Evolutionary conservation across 768 basidiomycete species (phyloP).

Genomic region (Boletus reticuloceps): DNA sequence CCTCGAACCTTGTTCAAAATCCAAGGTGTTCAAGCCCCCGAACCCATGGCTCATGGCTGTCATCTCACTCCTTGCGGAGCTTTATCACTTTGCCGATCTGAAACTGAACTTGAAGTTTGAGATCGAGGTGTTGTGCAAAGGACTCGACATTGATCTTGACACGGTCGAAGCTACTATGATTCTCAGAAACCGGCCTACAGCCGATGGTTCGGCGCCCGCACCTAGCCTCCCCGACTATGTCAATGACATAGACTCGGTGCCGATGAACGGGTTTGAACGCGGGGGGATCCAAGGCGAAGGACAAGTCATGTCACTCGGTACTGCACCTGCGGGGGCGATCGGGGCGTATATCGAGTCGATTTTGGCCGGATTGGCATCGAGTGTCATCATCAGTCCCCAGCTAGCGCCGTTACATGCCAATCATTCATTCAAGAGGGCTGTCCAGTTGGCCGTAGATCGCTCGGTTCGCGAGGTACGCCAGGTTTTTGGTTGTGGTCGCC

Average conservation of each 20-base stretch:
- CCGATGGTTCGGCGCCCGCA: slow-evolving; percentile 44
- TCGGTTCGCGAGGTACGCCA: slow-evolving; percentile 84
- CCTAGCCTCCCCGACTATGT: slow-evolving; percentile 77
- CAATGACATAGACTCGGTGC: slow-evolving; percentile 73
- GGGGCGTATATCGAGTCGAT: slow-evolving; percentile 82
- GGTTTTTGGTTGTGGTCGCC: not conserved
- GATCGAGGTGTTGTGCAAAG: slow-evolving; percentile 95
- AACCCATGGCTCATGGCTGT: slow-evolving; percentile 99
- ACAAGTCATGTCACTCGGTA: slow-evolving; percentile 61
- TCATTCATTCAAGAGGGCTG: slow-evolving; percentile 83
- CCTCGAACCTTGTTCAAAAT: slow-evolving; percentile 85
- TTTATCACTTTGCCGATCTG: slow-evolving; percentile 96
- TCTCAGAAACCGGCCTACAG: slow-evolving; percentile 73
- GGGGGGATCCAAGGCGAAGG: slow-evolving; percentile 49
- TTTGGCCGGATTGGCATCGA: slow-evolving; percentile 63
- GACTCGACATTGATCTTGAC: slow-evolving; percentile 83
- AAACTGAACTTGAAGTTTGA: slow-evolving; percentile 98
- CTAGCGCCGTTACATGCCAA: slow-evolving; percentile 74
- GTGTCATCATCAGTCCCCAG: slow-evolving; percentile 75
- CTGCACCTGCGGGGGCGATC: slow-evolving; percentile 62
- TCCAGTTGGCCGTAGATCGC: slow-evolving; percentile 87
- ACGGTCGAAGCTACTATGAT: slow-evolving; percentile 80
- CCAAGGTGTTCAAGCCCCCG: slow-evolving; percentile 90
- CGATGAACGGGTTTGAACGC: slow-evolving; percentile 69
- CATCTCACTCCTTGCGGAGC: slow-evolving; percentile 83